Percentiles rank a stretch among this genome's conserved stretches.
phyloP scores from a whole-genome alignment of 192 early-diverging fungal species.

The Entophlyctis luteolus region DNA sequence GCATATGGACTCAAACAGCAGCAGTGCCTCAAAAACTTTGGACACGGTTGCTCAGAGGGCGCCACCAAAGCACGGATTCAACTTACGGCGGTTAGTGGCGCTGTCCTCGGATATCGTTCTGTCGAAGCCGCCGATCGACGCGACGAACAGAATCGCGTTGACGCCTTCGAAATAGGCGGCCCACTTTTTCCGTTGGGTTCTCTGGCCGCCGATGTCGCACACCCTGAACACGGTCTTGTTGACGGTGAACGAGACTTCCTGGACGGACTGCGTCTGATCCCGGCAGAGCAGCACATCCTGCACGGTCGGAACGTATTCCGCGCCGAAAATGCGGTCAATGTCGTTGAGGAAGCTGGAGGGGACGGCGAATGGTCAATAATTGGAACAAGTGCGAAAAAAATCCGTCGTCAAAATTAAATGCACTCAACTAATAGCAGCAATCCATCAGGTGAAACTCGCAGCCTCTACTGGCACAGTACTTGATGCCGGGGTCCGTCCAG shows the following conservation, averaged over 20 bases:
- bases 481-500: conserved; percentile 79
- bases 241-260: conserved; percentile 63
- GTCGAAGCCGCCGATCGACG: conserved; percentile 56
- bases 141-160: conserved; percentile 61
- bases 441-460: conserved; percentile 95
- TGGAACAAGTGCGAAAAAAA: no score
- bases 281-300: conserved; percentile 64
- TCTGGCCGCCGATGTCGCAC: conserved; percentile 65
- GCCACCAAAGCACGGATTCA: no score
- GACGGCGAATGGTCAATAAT: no score
- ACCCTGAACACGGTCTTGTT: conserved; percentile 46
- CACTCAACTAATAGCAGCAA: conserved; percentile 81
- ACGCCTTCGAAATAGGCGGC: conserved; percentile 65
- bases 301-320: conserved; percentile 58
- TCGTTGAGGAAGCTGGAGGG: conserved; percentile 27
- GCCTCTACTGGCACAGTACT: conserved; percentile 71
- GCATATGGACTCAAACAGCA: neutral
- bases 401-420: no score
- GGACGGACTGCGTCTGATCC: conserved; percentile 63
- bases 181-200: conserved; percentile 61
- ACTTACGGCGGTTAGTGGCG: conserved; percentile 42
- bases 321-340: conserved; percentile 42
- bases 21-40: neutral
- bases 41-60: no score
- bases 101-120: conserved; percentile 53